Evolutionary conservation across 805 yeast genomes (phyloP), one percentile per base, ranked within the genome.

Genomic region (Debaryomyces tyrocola): DNA sequence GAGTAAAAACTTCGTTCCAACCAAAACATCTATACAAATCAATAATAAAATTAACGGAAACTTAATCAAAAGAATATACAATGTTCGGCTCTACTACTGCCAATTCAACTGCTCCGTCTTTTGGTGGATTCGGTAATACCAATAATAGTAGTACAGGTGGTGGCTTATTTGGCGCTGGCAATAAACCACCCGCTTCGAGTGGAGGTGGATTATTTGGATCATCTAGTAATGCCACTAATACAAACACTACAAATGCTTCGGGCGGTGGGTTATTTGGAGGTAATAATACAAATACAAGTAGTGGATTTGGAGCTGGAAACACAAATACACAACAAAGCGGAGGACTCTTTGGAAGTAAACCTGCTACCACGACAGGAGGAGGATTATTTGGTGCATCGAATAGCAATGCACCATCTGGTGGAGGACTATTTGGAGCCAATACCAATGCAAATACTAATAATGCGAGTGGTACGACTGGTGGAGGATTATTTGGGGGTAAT

Each of bases 401-500:
- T 20, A 50, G 49, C 14, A 49, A 54, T 7, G 18, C 60, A 2
- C 44, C 51, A 6, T 37, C 55, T 24, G 58, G 59, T 41, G 68
- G 68, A 18, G 60, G 63, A 11, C 46, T 55, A 10, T 59, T 59
- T 52, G 59, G 58, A 11, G 45, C 44, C 8, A 18, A 33, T 14
- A 43, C 37, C 14, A 44, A 47, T 33, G 20, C 47, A 8, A 40
- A 20, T 10, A 48, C 55, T 11, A 49, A 35, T 35, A 53, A 43
- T 34, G 46, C 33, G 36, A 45, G 47, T 35, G 33, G 54, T 31
- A 34, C 53, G 5, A 48, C 55, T 36, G 47, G 55, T 27, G 67
- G 68, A 28, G 73, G 75, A 4, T 52, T 70, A 31, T 59, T 62
- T 50, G 67, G 61, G 1, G 43, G 36, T 35, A 38, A 34, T 45